Evolutionary conservation across 805 yeast species (phyloP).

Genomic region (Candida mattraensis): DNA sequence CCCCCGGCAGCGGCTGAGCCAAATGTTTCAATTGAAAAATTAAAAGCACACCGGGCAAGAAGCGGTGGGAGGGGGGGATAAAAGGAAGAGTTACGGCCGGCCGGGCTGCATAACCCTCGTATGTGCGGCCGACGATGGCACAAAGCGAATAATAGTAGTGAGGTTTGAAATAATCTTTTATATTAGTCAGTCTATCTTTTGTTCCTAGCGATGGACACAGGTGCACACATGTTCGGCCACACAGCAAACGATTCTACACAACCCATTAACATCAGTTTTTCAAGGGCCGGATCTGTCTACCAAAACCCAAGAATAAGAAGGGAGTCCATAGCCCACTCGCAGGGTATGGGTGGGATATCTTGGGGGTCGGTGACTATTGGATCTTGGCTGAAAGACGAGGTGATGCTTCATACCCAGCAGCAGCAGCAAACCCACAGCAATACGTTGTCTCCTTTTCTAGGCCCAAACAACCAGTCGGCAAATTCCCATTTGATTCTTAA

Average conservation of each 20-base stretch:
- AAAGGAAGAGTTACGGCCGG: background rate
- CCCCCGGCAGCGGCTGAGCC: no score
- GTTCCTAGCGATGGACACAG: constrained; percentile 7
- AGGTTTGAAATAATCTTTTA: no score
- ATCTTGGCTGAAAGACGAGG: constrained; percentile 94
- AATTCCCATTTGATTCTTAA: constrained; percentile 9
- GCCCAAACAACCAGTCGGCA: constrained; percentile 15
- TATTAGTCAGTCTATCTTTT: background rate
- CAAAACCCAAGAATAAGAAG: constrained; percentile 63
- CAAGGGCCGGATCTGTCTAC: constrained; percentile 38
- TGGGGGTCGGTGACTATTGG: constrained; percentile 97
- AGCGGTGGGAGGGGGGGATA: constrained; percentile 2
- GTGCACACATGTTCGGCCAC: constrained; percentile 26
- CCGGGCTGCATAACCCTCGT: constrained; percentile 9
- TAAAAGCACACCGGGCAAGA: no score
- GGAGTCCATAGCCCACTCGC: constrained; percentile 92
- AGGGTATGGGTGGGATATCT: constrained; percentile 96
- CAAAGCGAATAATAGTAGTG: no score
- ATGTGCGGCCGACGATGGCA: constrained; percentile 11
- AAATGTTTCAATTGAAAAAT: no score
- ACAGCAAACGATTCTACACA: constrained; percentile 33
- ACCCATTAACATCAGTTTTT: constrained; percentile 40
- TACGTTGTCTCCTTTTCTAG: constrained; percentile 24
- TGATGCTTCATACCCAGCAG: constrained; percentile 48
- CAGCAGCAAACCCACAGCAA: constrained; percentile 20